phyloP scores from a whole-genome alignment of 169 alveolate species.

The Theileria parva region DNA sequence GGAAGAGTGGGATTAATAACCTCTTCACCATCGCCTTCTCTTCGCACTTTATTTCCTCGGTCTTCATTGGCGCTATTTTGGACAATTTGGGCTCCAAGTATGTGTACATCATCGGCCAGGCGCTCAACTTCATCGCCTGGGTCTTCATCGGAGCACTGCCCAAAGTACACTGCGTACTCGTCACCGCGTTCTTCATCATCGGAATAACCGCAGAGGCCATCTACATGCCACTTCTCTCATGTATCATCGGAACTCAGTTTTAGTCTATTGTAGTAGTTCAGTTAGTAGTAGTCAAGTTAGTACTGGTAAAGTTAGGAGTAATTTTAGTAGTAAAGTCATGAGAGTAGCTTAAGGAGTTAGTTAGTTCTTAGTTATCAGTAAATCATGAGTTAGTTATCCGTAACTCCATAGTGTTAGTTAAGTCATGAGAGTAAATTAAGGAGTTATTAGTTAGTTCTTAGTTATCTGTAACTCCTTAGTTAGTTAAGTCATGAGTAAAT shows the following conservation, averaged over 20 bases:
- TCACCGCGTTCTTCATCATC: conserved; percentile 24
- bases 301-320: no score
- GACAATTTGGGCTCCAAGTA: conserved; percentile 37
- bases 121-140: conserved; percentile 26
- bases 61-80: conserved; percentile 27
- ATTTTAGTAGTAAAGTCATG: no score
- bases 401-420: no score
- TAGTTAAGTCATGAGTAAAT: no score
- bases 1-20: conserved; percentile 44
- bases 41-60: conserved; percentile 50
- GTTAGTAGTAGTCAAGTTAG: no score
- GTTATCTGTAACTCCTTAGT: no score
- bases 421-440: no score
- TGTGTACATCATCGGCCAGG: conserved; percentile 38
- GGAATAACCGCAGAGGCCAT: conserved; percentile 54
- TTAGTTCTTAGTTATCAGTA: no score
- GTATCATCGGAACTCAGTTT: neutral
- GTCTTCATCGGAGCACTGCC: conserved; percentile 26
- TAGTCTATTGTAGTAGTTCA: no score
- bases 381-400: no score
- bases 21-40: conserved; percentile 51
- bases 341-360: no score
- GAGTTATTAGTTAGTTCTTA: no score
- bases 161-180: conserved; percentile 5
- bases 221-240: conserved; percentile 42